These are phyloP conservation scores for Acanthochlamys bracteata DNA, from an alignment of 106 monocot species.

Conservation along the genomic window DNA sequence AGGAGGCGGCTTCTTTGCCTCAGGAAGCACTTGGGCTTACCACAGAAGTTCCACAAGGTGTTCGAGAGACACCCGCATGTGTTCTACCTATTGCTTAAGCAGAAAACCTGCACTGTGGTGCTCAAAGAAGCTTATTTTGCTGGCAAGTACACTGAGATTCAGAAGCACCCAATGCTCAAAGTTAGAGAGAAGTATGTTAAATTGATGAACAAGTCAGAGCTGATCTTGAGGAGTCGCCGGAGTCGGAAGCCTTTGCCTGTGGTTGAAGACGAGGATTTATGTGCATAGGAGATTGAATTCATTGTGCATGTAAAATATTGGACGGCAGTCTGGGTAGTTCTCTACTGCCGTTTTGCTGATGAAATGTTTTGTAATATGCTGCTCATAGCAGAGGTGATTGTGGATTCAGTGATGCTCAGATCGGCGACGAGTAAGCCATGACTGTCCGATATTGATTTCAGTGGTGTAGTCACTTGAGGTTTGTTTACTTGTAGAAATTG, in stretches of 20 bases:
- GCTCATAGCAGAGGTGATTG: no score
- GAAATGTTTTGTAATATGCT: no score
- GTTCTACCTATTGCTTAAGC: conserved; percentile 77
- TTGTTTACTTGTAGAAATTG: no score
- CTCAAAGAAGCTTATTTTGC: conserved; percentile 71
- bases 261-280: not conserved
- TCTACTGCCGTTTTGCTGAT: no score
- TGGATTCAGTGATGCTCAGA: no score
- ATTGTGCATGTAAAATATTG: no score
- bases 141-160: conserved; percentile 23
- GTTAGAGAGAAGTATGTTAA: conserved; percentile 52
- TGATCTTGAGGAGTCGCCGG: conserved; percentile 40
- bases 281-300: not conserved
- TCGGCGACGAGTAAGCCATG: no score
- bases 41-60: conserved; percentile 59
- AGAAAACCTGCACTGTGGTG: conserved; percentile 80
- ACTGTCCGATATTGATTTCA: no score
- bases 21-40: conserved; percentile 47
- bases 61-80: conserved; percentile 75
- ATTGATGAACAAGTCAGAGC: conserved; percentile 53
- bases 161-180: conserved; percentile 46
- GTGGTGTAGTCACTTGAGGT: no score
- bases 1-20: conserved; percentile 66
- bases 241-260: conserved; percentile 23
- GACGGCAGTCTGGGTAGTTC: no score